phyloP scores from a whole-genome alignment of 345 rosid genomes.

The Sisymbrium altissimum region DNA sequence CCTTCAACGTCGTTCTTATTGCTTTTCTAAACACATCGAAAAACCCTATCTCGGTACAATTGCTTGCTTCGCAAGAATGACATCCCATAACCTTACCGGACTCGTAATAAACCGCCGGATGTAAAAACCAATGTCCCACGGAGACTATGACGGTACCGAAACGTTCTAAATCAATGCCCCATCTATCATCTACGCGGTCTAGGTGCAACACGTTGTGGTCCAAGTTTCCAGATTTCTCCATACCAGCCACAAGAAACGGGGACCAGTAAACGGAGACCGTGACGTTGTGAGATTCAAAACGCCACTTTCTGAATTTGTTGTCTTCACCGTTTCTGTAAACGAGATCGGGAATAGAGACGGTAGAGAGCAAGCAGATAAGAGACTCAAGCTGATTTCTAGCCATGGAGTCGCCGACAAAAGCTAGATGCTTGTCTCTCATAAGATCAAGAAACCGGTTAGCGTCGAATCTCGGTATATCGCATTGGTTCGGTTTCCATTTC shows the following conservation, averaged over 20 bases:
- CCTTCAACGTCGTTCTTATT: slow-evolving; percentile 55
- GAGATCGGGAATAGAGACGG: slow-evolving; percentile 55
- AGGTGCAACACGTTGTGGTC: slow-evolving; percentile 63
- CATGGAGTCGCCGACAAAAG: slow-evolving; percentile 97
- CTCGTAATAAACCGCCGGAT: slow-evolving; percentile 81
- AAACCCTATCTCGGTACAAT: slow-evolving; percentile 76
- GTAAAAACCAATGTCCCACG: slow-evolving; percentile 90
- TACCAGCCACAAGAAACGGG: slow-evolving; percentile 83
- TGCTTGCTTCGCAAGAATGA: slow-evolving; percentile 71
- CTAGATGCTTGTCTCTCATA: slow-evolving; percentile 58
- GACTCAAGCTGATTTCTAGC: slow-evolving; percentile 96
- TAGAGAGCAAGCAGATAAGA: slow-evolving; percentile 70
- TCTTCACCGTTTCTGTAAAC: slow-evolving; percentile 69
- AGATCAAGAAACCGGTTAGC: slow-evolving; percentile 60
- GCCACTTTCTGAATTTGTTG: slow-evolving; percentile 75
- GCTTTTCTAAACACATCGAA: slow-evolving; percentile 73
- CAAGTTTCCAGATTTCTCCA: slow-evolving; percentile 75
- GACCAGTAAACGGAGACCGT: slow-evolving; percentile 85
- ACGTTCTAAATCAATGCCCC: slow-evolving; percentile 62
- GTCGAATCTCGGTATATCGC: slow-evolving; percentile 82
- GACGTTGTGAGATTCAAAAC: slow-evolving; percentile 53
- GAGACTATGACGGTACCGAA: slow-evolving; percentile 66
- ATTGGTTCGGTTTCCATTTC: slow-evolving; percentile 84
- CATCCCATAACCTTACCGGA: slow-evolving; percentile 69
- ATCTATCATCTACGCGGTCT: slow-evolving; percentile 70